Evolutionary conservation across 2,329 filamentous ascomycete species (phyloP).

Genomic region (Neofusicoccum cordaticola): DNA sequence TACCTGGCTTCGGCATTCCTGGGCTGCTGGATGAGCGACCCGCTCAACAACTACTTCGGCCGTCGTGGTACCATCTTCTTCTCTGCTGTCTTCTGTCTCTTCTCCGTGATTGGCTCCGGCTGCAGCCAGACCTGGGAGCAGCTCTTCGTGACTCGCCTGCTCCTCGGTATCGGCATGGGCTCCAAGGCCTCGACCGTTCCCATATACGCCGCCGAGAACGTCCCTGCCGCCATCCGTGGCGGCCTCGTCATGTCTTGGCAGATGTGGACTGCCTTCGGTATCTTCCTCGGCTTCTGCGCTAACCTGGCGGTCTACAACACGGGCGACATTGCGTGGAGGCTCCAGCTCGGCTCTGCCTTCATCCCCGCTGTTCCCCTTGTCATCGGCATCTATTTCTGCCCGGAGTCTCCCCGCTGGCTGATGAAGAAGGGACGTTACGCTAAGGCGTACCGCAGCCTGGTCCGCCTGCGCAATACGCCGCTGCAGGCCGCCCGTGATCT

Average conservation of each 20-base stretch:
- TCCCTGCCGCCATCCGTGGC: conserved; percentile 39
- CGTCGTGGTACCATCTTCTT: conserved; percentile 31
- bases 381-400: conserved; percentile 43
- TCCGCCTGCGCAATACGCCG: conserved; percentile 37
- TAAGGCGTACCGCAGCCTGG: conserved; percentile 39
- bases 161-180: conserved; percentile 44
- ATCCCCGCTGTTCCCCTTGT: conserved; percentile 38
- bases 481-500: conserved; percentile 44
- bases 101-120: conserved; percentile 36
- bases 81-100: conserved; percentile 27
- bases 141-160: conserved; percentile 37
- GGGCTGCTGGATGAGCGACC: conserved; percentile 29
- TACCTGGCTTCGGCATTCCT: conserved; percentile 22
- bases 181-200: conserved; percentile 46
- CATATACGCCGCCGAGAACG: conserved; percentile 40
- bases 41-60: conserved; percentile 28
- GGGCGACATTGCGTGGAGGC: conserved; percentile 36
- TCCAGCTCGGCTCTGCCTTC: conserved; percentile 41
- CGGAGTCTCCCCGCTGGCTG: conserved; percentile 39
- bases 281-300: conserved; percentile 44
- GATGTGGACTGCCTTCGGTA: conserved; percentile 44
- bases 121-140: conserved; percentile 39
- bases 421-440: conserved; percentile 41
- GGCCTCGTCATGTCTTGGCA: conserved; percentile 49
- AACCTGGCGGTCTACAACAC: conserved; percentile 40